Evolutionary conservation across 179 eudicot genomes (phyloP).

Genomic region (Silene noctiflora): DNA sequence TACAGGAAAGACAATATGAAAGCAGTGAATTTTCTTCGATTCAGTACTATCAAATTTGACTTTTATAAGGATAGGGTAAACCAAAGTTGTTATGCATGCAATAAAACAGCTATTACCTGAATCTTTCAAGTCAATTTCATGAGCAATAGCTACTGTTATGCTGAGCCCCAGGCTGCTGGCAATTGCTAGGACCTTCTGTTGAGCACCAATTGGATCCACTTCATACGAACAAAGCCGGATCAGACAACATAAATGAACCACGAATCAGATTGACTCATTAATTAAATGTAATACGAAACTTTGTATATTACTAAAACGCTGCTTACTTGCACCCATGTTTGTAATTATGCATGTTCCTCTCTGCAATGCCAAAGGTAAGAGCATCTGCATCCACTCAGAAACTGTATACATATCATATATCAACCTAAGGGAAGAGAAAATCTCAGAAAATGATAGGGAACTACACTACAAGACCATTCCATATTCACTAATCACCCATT

Average conservation of each 20-base stretch:
- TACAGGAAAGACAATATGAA: constrained; percentile 14
- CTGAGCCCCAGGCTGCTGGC: constrained; percentile 61
- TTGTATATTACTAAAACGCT: not conserved
- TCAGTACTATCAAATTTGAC: not conserved
- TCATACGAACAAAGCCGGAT: constrained; percentile 16
- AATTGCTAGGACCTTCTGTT: constrained; percentile 60
- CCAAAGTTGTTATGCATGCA: constrained; percentile 12
- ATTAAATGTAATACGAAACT: constrained; percentile 9
- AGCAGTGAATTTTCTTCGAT: not conserved
- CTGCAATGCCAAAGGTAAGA: constrained; percentile 86
- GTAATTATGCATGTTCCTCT: constrained; percentile 84
- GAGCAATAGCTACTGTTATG: constrained; percentile 60
- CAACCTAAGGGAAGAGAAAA: not conserved
- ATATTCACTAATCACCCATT: not conserved
- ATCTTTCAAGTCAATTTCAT: constrained; percentile 47
- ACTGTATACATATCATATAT: constrained; percentile 43
- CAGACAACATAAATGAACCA: constrained; percentile 9
- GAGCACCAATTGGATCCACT: constrained; percentile 76
- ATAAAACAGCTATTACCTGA: constrained; percentile 39
- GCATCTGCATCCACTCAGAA: constrained; percentile 88
- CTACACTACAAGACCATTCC: not conserved
- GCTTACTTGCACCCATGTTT: constrained; percentile 98
- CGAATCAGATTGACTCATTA: not conserved
- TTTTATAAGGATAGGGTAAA: not conserved
- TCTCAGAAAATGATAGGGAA: not conserved